phyloP scores from a whole-genome alignment of 2,329 filamentous ascomycete genomes.

The Botrytis byssoidea region DNA sequence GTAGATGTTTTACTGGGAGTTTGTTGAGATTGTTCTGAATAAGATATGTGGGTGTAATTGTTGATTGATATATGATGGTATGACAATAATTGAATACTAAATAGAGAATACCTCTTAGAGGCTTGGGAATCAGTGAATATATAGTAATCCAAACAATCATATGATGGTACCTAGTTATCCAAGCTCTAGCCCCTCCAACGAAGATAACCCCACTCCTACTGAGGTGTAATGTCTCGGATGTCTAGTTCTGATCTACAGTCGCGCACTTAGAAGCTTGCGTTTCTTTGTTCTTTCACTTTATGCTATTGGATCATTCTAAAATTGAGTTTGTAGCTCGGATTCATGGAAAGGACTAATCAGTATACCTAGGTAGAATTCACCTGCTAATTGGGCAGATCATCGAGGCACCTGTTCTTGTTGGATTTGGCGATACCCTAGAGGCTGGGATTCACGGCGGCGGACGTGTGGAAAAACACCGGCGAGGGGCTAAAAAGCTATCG shows the following conservation, averaged over 20 bases:
- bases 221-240: not conserved
- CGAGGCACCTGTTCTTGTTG: not conserved
- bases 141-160: not conserved
- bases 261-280: not conserved
- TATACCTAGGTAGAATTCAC: not conserved
- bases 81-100: not conserved
- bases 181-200: not conserved
- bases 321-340: not conserved
- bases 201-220: not conserved
- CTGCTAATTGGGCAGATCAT: constrained; percentile 1
- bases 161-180: not conserved
- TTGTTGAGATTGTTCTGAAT: not conserved
- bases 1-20: not conserved
- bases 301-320: not conserved
- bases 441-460: constrained; percentile 7
- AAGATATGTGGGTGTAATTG: not conserved
- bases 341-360: not conserved
- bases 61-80: not conserved
- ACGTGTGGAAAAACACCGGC: not conserved
- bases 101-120: not conserved
- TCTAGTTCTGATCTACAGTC: not conserved
- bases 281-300: not conserved
- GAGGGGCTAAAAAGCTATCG: not conserved
- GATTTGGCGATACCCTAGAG: not conserved
- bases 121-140: not conserved